phyloP scores from a whole-genome alignment of 805 yeast species.

The Yarrowia osloensis region DNA sequence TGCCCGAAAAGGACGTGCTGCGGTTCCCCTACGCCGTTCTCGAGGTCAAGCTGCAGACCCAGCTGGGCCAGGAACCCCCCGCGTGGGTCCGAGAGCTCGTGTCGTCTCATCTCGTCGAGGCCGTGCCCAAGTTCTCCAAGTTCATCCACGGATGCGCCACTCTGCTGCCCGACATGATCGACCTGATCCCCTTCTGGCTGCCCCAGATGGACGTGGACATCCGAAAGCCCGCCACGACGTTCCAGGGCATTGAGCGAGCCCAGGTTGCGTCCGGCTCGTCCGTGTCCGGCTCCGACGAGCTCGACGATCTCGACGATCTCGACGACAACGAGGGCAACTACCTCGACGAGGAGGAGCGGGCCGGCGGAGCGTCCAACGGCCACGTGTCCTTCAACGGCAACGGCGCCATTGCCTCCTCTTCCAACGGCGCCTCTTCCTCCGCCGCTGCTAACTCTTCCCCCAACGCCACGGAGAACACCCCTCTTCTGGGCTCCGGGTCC shows the following conservation, averaged over 20 bases:
- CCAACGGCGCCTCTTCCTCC: constrained; percentile 22
- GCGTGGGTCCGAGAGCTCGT: constrained; percentile 94
- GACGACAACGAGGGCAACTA: constrained; percentile 35
- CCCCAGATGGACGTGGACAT: constrained; percentile 97
- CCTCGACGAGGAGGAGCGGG: constrained; percentile 39
- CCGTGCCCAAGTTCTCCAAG: constrained; percentile 96
- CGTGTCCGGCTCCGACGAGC: constrained; percentile 41
- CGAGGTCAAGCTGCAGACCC: constrained; percentile 96
- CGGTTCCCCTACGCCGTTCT: constrained; percentile 96
- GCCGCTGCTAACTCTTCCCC: constrained; percentile 2
- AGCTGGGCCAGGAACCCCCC: constrained; percentile 98
- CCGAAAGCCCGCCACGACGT: constrained; percentile 75
- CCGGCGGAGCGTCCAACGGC: constrained; percentile 32
- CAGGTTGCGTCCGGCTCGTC: constrained; percentile 35
- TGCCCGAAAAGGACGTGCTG: constrained; percentile 81
- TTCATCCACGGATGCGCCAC: constrained; percentile 96
- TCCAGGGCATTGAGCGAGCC: constrained; percentile 64
- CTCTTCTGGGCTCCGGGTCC: constrained; percentile 32
- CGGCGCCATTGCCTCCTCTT: neutral
- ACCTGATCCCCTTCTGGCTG: constrained; percentile 91
- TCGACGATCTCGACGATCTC: constrained; percentile 45
- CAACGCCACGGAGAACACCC: constrained; percentile 36
- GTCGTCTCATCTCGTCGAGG: constrained; percentile 91
- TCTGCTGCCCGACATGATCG: constrained; percentile 79
- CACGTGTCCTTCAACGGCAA: constrained; percentile 12